Conservation (phyloP, 768 basidiomycete genomes). For the Calocybe indica region DNA sequence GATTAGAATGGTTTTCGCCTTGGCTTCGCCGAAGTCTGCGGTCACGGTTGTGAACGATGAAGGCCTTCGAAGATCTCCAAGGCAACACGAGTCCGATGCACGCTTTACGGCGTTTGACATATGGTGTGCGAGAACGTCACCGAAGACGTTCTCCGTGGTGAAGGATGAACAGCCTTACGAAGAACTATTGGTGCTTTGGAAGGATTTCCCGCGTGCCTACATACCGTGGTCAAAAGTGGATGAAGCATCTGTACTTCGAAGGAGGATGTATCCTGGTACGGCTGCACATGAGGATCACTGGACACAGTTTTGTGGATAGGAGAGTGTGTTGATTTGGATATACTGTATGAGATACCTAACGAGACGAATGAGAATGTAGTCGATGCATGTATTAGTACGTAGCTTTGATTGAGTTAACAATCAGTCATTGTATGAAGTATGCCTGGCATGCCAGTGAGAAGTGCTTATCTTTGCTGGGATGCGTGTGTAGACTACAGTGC, state of each 20-base stretch:
- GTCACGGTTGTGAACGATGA: neutral
- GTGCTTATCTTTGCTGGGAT: too few relatives aligned
- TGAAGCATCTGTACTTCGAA: neutral
- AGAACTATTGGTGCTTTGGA: neutral
- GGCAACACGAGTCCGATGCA: neutral
- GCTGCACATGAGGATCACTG: too few relatives aligned
- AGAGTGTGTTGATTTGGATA: too few relatives aligned
- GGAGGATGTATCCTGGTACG: neutral
- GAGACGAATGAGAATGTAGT: too few relatives aligned
- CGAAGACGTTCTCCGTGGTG: neutral
- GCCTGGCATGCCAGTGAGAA: too few relatives aligned
- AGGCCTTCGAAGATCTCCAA: too few relatives aligned
- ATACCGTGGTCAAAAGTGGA: neutral
- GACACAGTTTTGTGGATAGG: too few relatives aligned
- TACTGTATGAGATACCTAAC: too few relatives aligned
- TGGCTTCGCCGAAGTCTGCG: neutral
- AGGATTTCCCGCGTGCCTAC: neutral
- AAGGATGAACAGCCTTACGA: neutral
- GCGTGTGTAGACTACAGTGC: too few relatives aligned
- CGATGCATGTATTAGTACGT: too few relatives aligned
- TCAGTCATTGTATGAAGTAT: too few relatives aligned
- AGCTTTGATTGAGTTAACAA: too few relatives aligned
- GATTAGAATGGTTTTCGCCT: constrained; percentile 10
- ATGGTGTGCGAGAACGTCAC: neutral
- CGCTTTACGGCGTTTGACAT: neutral